phyloP scores from a whole-genome alignment of 139 green algal genomes.

The Choricystis sp. region DNA sequence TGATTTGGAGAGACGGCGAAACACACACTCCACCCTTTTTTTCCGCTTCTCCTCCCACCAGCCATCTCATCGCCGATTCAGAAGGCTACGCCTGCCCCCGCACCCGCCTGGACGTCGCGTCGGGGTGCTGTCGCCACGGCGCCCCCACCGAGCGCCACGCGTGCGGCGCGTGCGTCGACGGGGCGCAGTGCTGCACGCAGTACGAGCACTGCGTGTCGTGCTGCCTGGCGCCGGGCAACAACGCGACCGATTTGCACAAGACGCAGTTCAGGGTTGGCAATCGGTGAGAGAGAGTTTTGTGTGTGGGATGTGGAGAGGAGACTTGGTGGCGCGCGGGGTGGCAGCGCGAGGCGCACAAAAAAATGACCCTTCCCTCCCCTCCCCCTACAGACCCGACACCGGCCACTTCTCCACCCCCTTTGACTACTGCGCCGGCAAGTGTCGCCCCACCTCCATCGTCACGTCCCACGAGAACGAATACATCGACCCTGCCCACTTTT shows the following conservation, averaged over 20 bases:
- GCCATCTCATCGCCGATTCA: neutral
- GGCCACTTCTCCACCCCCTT: constrained; percentile 19
- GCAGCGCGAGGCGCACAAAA: too few species aligned
- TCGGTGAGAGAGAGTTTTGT: too few species aligned
- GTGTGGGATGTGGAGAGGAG: too few species aligned
- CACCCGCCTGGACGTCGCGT: neutral
- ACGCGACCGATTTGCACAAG: constrained; percentile 4
- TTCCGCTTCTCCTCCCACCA: too few species aligned
- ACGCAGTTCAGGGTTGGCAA: constrained; percentile 3
- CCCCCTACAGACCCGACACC: constrained; percentile 11
- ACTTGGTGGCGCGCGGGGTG: too few species aligned
- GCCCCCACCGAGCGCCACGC: too few species aligned
- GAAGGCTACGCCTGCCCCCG: neutral
- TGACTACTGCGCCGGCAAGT: constrained; percentile 30
- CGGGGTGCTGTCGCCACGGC: neutral
- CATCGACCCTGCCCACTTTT: constrained; percentile 29
- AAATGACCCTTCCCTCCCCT: neutral
- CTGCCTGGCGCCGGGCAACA: constrained; percentile 23
- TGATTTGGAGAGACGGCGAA: too few species aligned
- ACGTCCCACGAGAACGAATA: constrained; percentile 41
- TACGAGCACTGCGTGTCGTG: constrained; percentile 42
- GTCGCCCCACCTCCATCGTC: constrained; percentile 24
- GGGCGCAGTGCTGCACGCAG: constrained; percentile 30
- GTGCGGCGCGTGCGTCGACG: constrained; percentile 8
- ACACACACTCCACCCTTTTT: too few species aligned